A percentile compares a stretch with the other conserved stretches of the same genome.
phyloP scores from a whole-genome alignment of 768 basidiomycete genomes.

The Trametes coccinea region DNA sequence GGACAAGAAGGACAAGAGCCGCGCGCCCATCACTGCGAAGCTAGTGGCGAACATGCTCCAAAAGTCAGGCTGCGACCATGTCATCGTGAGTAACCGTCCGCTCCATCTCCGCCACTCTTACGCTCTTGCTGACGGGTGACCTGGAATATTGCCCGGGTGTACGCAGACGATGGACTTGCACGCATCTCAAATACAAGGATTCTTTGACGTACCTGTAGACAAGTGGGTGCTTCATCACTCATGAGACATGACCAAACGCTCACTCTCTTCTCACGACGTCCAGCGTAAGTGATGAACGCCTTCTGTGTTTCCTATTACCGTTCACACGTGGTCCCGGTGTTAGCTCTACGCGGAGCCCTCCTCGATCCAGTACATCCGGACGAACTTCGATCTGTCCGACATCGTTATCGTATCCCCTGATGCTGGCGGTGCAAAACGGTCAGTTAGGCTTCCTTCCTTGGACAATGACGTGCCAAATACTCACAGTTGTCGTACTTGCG shows the following conservation, averaged over 20 bases:
- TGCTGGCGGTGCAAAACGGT: conserved; percentile 98
- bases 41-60: conserved; percentile 98
- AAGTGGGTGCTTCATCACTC: conserved; percentile 65
- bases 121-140: conserved; percentile 8
- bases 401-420: conserved; percentile 97
- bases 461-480: neutral
- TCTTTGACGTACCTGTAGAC: conserved; percentile 99
- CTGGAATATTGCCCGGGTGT: neutral
- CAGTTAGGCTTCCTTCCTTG: conserved; percentile 21
- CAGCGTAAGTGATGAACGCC: conserved; percentile 48
- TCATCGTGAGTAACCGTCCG: conserved; percentile 69
- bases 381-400: conserved; percentile 80
- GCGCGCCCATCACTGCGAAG: conserved; percentile 97
- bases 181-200: conserved; percentile 98
- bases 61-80: conserved; percentile 91
- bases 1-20: conserved; percentile 99
- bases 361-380: conserved; percentile 91
- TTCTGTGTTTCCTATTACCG: conserved; percentile 11
- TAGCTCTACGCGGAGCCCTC: conserved; percentile 96
- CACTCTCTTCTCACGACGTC: conserved; percentile 10
- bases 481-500: conserved; percentile 4
- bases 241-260: conserved; percentile 13
- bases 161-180: conserved; percentile 95
- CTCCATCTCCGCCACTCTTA: neutral
- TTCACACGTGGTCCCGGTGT: conserved; percentile 18